Evolutionary conservation across 106 monocot species (phyloP).

Genomic region (Dendrobium catenatum): DNA sequence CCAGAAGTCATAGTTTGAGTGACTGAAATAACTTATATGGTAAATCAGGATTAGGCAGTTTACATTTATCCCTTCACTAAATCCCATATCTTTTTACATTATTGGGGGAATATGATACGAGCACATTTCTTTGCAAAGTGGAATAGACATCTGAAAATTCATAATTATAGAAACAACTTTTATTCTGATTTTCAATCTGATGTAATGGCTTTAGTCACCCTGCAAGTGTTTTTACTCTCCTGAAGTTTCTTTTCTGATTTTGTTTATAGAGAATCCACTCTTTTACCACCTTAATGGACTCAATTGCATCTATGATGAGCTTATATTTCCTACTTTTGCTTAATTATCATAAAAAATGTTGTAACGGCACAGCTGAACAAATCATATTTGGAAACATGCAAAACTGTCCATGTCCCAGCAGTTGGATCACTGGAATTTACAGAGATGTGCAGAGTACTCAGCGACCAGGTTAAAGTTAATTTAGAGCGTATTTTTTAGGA

Average conservation of each 20-base stretch:
- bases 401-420: conserved; percentile 53
- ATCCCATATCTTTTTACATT: too few species aligned
- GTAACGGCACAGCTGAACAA: conserved; percentile 56
- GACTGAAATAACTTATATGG: neutral
- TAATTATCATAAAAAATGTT: neutral
- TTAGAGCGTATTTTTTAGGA: neutral
- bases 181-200: neutral
- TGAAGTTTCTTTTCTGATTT: too few species aligned
- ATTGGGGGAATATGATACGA: too few species aligned
- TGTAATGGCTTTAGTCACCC: neutral
- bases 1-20: neutral
- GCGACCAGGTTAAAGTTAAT: conserved; percentile 57
- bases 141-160: too few species aligned
- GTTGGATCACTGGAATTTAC: conserved; percentile 63
- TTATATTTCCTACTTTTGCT: neutral
- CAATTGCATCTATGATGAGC: neutral
- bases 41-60: neutral
- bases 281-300: neutral
- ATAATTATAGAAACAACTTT: too few species aligned
- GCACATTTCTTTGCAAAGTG: too few species aligned
- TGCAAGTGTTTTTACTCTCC: neutral
- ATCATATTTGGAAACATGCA: conserved; percentile 69
- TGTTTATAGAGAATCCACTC: too few species aligned
- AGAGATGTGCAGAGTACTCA: conserved; percentile 74
- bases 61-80: too few species aligned